phyloP scores from a whole-genome alignment of 2,329 filamentous ascomycete species.

The Fusarium nisikadoi region DNA sequence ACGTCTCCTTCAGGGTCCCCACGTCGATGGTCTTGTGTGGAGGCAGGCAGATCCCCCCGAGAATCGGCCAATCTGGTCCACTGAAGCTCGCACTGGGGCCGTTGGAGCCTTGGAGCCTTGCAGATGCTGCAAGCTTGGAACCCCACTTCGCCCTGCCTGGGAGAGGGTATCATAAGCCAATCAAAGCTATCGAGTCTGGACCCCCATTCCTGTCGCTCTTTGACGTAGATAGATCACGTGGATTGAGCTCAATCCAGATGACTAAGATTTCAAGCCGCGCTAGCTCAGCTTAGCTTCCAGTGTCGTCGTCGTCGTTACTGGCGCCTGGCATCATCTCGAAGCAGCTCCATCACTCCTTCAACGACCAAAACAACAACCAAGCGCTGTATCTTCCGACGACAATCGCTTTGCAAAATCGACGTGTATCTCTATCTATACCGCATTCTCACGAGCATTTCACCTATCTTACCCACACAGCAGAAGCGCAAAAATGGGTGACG shows the following conservation, averaged over 20 bases:
- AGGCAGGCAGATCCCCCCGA: constrained; percentile 30
- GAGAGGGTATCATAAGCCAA: constrained; percentile 24
- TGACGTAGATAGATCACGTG: constrained; percentile 33
- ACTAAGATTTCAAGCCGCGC: constrained; percentile 38
- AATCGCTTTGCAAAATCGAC: constrained; percentile 3
- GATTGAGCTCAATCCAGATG: constrained; percentile 1
- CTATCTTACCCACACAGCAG: not conserved
- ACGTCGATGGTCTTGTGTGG: constrained; percentile 24
- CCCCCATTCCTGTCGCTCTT: not conserved
- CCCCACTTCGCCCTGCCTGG: constrained; percentile 26
- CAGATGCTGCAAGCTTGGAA: constrained; percentile 12
- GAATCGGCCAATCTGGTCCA: constrained; percentile 34
- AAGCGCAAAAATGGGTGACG: constrained; percentile 78
- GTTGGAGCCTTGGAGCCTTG: constrained; percentile 37
- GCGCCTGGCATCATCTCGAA: constrained; percentile 44
- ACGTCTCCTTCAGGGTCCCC: constrained; percentile 34
- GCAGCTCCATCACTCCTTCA: constrained; percentile 40
- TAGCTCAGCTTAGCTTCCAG: constrained; percentile 39
- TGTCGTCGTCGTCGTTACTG: constrained; percentile 46
- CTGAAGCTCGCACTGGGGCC: constrained; percentile 14
- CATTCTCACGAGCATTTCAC: not conserved
- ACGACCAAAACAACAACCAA: constrained; percentile 26
- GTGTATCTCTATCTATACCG: not conserved
- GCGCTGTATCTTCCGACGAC: constrained; percentile 17
- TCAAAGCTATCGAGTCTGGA: constrained; percentile 7